Conservation (phyloP, 192 early-diverging fungal genomes). For the Coemansia sp. region DNA sequence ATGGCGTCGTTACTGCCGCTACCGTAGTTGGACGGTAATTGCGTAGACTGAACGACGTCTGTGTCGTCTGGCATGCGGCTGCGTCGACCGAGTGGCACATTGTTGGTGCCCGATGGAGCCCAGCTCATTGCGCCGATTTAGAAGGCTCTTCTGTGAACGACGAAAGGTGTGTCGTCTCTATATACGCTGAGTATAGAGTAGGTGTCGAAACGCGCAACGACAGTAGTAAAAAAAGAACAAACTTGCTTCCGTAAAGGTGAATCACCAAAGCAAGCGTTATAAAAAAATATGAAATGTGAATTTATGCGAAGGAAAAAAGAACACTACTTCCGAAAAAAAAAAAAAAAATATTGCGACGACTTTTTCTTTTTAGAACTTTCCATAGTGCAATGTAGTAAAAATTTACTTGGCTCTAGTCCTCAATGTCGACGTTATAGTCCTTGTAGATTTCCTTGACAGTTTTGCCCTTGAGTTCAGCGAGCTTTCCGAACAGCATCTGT, state of each 20-base stretch:
- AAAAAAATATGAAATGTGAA: not conserved
- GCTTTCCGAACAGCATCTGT: conserved; percentile 53
- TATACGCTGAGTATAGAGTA: not conserved
- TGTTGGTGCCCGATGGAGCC: conserved; percentile 55
- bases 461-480: conserved; percentile 49
- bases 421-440: conserved; percentile 31
- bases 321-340: conserved; percentile 6
- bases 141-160: not conserved
- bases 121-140: conserved; percentile 34
- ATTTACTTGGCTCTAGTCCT: conserved; percentile 17
- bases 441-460: conserved; percentile 48
- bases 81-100: conserved; percentile 49
- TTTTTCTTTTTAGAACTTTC: conserved; percentile 2
- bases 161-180: not conserved
- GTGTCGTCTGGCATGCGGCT: conserved; percentile 19
- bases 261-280: not conserved
- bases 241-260: not conserved
- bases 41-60: not conserved
- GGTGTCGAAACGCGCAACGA: not conserved
- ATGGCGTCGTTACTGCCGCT: not conserved
- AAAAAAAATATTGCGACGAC: not conserved
- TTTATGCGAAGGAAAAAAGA: conserved; percentile 3
- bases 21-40: not conserved
- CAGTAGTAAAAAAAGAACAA: not conserved
- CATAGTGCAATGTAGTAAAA: not conserved